A percentile compares a stretch with the other conserved stretches of the same genome.
Conservation (phyloP, 495 filamentous ascomycete species). For the Hyaloscypha finlandica region DNA sequence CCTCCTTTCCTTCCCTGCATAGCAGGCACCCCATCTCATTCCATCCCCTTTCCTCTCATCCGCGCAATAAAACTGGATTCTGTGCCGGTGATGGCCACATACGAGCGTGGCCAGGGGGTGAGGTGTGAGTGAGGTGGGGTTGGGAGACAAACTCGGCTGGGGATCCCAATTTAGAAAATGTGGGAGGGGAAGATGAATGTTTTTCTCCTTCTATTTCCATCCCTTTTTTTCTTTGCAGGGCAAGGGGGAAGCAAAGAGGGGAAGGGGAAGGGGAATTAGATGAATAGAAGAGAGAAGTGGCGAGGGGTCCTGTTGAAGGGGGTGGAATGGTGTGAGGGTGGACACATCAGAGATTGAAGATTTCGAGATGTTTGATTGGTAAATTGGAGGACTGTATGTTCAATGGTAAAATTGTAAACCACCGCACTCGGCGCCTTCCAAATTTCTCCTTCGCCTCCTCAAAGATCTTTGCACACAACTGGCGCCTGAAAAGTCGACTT, state of each 20-base stretch:
- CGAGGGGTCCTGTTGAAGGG: constrained; percentile 38
- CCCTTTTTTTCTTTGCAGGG: no score
- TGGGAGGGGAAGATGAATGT: constrained; percentile 52
- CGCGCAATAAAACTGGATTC: constrained; percentile 48
- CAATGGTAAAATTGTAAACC: no score
- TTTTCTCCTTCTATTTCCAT: no score
- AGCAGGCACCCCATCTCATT: constrained; percentile 44
- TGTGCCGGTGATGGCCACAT: background rate
- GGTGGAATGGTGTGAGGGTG: constrained; percentile 4
- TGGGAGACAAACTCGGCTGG: constrained; percentile 34
- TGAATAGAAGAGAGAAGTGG: constrained; percentile 39
- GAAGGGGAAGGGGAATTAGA: constrained; percentile 44
- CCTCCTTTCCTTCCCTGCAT: constrained; percentile 38
- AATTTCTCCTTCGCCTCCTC: constrained; percentile 36
- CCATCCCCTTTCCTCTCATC: constrained; percentile 43
- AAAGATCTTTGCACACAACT: constrained; percentile 37
- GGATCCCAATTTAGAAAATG: constrained; percentile 36
- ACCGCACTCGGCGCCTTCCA: no score
- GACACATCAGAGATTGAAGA: constrained; percentile 30
- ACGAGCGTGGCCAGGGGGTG: no score
- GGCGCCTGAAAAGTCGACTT: constrained; percentile 43
- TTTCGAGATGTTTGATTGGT: constrained; percentile 36
- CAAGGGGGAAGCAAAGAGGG: no score
- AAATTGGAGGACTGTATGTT: constrained; percentile 2
- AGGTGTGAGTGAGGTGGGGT: no score